Evolutionary conservation across 208 protist species (phyloP), one percentile per base, ranked within the genome.

Genomic region (Trypanosoma conorhini): DNA sequence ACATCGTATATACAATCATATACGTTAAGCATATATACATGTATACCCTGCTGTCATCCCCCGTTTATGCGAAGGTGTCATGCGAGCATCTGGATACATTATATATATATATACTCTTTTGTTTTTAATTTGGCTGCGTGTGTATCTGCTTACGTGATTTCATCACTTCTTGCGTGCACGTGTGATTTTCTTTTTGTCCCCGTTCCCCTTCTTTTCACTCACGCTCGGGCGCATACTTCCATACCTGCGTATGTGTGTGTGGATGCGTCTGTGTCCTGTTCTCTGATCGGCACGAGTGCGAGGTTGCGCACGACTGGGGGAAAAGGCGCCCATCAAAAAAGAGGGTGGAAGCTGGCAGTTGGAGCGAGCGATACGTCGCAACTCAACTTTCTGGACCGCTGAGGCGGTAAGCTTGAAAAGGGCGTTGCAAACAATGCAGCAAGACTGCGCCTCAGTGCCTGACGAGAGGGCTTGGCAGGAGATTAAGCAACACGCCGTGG

Each of bases 201-300:
- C n/a, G n/a, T n/a, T n/a, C n/a, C n/a, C n/a, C n/a, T n/a, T n/a
- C n/a, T n/a, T n/a, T n/a, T n/a, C n/a, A n/a, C n/a, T n/a, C n/a
- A n/a, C n/a, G n/a, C n/a, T n/a, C n/a, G n/a, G n/a, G n/a, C n/a
- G n/a, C n/a, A n/a, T n/a, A n/a, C n/a, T n/a, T n/a, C n/a, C n/a
- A n/a, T n/a, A n/a, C n/a, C n/a, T n/a, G n/a, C n/a, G 24, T 65
- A 65, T 52, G 12, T 50, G 54, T 65, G 31, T 52, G 51, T 52
- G 48, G n/a, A 64, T 64, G 44, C 33, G 5, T 56, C 57, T 67
- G 38, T 67, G 35, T 67, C 35, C 55, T 67, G 48, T 35, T 65
- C 24, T 48, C 51, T 48, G 38, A 24, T 3, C 5, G 38, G n/a
- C 26, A 44, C 28, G 9, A 42, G 31, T 26, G 21, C 28, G 22